These are phyloP conservation scores for Metschnikowia amazonensis DNA, from an alignment of 805 yeast species.

Conservation along the genomic window DNA sequence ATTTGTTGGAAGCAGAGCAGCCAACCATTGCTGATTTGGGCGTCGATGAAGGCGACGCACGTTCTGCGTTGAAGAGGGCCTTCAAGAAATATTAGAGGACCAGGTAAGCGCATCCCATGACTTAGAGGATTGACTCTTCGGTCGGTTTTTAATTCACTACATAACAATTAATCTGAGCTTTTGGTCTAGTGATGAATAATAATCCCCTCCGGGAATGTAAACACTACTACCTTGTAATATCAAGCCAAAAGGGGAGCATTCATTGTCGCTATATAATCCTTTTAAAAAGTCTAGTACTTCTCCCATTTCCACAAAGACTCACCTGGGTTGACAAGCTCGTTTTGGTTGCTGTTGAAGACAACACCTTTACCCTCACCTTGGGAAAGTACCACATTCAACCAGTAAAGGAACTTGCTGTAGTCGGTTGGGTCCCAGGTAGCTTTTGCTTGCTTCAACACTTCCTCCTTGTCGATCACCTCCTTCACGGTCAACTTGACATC, in stretches of 20 bases:
- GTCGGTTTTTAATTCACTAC: not conserved
- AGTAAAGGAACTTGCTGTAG: constrained; percentile 32
- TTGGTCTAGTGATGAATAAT: not conserved
- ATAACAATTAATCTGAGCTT: not conserved
- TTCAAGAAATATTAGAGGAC: constrained; percentile 4
- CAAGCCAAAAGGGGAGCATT: not conserved
- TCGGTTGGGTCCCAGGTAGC: constrained; percentile 25
- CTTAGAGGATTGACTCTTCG: not conserved
- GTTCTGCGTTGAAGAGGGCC: constrained; percentile 10
- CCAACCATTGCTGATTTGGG: not conserved
- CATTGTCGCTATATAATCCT: not conserved
- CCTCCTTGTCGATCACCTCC: constrained; percentile 18
- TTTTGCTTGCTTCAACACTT: constrained; percentile 28
- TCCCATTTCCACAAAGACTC: constrained; percentile 45
- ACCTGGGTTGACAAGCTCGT: constrained; percentile 45
- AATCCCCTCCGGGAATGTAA: too few species aligned
- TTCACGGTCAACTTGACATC: constrained; percentile 21
- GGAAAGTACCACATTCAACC: constrained; percentile 28
- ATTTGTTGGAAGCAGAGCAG: not conserved
- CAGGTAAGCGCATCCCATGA: not conserved
- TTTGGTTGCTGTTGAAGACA: constrained; percentile 27
- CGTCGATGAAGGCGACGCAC: constrained; percentile 18
- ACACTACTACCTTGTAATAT: too few species aligned
- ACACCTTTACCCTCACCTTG: constrained; percentile 42
- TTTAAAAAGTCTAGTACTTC: constrained; percentile 22